Conservation (phyloP, 352 stramenopile genomes). For the Phytophthora sp. region DNA sequence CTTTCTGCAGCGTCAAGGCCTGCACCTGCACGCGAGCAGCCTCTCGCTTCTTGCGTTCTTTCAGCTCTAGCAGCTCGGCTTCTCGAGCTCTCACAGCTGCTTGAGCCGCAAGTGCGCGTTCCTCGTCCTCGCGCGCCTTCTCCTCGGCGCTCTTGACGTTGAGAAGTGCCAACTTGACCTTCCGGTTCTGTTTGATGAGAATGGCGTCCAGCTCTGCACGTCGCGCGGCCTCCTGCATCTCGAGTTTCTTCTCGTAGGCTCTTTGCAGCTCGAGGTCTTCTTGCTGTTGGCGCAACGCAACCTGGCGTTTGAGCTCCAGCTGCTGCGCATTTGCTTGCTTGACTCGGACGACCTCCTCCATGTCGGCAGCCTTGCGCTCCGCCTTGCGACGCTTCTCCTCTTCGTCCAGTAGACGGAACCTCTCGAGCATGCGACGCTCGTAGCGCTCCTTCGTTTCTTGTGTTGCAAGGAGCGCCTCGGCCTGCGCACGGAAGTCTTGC, state of each 20-base stretch:
- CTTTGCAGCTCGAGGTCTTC: slow-evolving; percentile 51
- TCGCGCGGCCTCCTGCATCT: slow-evolving; percentile 50
- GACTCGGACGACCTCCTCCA: slow-evolving; percentile 51
- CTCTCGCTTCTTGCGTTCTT: slow-evolving; percentile 43
- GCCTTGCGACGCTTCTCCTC: slow-evolving; percentile 55
- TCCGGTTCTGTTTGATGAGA: slow-evolving; percentile 56
- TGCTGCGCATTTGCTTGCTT: slow-evolving; percentile 60
- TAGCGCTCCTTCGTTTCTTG: slow-evolving; percentile 51
- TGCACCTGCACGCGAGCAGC: slow-evolving; percentile 39
- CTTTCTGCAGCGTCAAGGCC: slow-evolving; percentile 51
- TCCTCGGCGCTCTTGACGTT: slow-evolving; percentile 71
- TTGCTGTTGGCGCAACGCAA: slow-evolving; percentile 44
- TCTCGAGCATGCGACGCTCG: slow-evolving; percentile 50
- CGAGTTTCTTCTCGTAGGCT: slow-evolving; percentile 58
- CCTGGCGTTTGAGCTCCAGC: slow-evolving; percentile 55
- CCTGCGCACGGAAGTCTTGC: slow-evolving; percentile 46
- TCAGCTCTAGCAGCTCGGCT: slow-evolving; percentile 40
- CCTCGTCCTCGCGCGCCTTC: slow-evolving; percentile 63
- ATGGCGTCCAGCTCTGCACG: slow-evolving; percentile 55
- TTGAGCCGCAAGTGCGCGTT: slow-evolving; percentile 49
- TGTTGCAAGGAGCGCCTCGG: slow-evolving; percentile 41
- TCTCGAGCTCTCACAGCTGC: slow-evolving; percentile 46
- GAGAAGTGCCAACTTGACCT: slow-evolving; percentile 59
- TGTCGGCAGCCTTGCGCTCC: slow-evolving; percentile 50
- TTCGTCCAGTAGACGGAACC: slow-evolving; percentile 50